A percentile compares a stretch with the other conserved stretches of the same genome.
These are phyloP conservation scores for Penicillium herquei DNA, from an alignment of 495 filamentous ascomycete species.

Conservation along the genomic window DNA sequence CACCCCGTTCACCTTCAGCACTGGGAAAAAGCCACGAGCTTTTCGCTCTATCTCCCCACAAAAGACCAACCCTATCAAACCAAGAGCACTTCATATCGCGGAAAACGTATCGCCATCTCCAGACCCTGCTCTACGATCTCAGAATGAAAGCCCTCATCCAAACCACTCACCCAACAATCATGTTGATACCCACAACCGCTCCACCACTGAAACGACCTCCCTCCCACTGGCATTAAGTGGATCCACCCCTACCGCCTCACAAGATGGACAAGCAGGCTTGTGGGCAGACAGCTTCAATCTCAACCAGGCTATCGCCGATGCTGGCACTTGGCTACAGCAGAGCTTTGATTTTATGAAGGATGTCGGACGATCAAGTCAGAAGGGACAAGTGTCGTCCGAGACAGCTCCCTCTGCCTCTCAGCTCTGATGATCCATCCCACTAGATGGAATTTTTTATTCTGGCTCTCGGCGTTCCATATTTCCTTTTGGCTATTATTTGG, in stretches of 20 bases:
- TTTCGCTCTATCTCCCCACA: conserved; percentile 11
- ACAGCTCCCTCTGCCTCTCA: background rate
- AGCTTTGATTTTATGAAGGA: conserved; percentile 42
- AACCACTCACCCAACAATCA: background rate
- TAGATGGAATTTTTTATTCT: background rate
- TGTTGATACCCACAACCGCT: conserved; percentile 1
- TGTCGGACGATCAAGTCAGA: conserved; percentile 12
- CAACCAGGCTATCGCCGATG: conserved; percentile 45
- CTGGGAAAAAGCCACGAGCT: conserved; percentile 33
- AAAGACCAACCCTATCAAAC: conserved; percentile 14
- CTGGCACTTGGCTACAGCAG: conserved; percentile 45
- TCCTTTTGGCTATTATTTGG: background rate
- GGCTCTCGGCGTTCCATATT: background rate
- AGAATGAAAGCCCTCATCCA: background rate
- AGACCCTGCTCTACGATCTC: background rate
- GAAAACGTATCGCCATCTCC: background rate
- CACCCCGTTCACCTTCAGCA: conserved; percentile 49
- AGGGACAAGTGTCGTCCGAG: conserved; percentile 10
- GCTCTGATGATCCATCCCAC: background rate
- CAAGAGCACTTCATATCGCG: background rate
- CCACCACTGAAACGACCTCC: conserved; percentile 9
- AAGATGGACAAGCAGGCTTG: conserved; percentile 36
- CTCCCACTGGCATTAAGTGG: conserved; percentile 35
- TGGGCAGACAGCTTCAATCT: conserved; percentile 37
- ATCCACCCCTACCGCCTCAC: conserved; percentile 33